Evolutionary conservation across 2,329 filamentous ascomycete species (phyloP).

Genomic region (Colletotrichum viniferum): DNA sequence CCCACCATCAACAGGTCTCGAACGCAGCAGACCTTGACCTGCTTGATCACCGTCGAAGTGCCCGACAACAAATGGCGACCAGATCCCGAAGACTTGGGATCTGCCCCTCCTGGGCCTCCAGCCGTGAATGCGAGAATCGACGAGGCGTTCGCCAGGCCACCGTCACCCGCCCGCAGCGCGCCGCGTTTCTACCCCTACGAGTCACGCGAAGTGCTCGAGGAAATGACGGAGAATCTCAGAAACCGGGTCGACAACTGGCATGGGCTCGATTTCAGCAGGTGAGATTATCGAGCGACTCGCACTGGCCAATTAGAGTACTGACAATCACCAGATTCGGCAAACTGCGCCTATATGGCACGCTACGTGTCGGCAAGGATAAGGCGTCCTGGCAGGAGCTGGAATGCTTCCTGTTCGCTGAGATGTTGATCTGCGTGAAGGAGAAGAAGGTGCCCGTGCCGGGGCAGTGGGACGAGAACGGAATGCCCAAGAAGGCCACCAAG

Average conservation of each 20-base stretch:
- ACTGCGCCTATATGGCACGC: constrained; percentile 83
- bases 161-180: constrained; percentile 62
- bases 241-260: constrained; percentile 98
- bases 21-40: constrained; percentile 94
- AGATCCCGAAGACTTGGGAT: constrained; percentile 78
- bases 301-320: constrained; percentile 26
- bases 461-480: constrained; percentile 68
- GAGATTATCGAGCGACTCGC: constrained; percentile 28
- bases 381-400: constrained; percentile 97
- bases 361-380: constrained; percentile 95
- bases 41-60: constrained; percentile 91
- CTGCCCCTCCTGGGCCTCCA: constrained; percentile 48
- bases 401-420: constrained; percentile 96
- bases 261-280: constrained; percentile 87
- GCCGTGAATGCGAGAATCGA: constrained; percentile 50
- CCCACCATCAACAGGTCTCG: constrained; percentile 90
- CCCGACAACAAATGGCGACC: constrained; percentile 90
- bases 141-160: constrained; percentile 58
- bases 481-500: constrained; percentile 68
- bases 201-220: constrained; percentile 75
- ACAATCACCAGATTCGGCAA: constrained; percentile 76
- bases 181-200: constrained; percentile 74
- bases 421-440: constrained; percentile 99
- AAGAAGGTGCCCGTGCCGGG: constrained; percentile 72
- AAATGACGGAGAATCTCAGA: constrained; percentile 84